Conservation (phyloP, 257 asterid genomes). For the Solanum phureja region DNA sequence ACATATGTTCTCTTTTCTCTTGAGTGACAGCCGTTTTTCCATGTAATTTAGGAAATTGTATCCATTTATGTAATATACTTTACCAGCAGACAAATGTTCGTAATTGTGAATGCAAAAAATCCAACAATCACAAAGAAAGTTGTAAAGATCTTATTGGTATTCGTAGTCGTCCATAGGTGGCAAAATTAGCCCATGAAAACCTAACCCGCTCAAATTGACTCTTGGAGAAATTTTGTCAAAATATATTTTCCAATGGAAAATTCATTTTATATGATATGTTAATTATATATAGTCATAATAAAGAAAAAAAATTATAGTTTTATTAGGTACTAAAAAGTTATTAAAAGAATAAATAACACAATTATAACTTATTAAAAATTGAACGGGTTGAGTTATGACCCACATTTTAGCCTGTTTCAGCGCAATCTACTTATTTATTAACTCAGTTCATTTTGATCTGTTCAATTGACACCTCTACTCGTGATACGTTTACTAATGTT, state of each 20-base stretch:
- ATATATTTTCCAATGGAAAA: neutral
- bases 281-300: too few relatives aligned
- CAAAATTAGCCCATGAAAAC: neutral
- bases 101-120: neutral
- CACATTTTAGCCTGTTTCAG: too few relatives aligned
- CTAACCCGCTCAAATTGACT: neutral
- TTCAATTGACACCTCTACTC: neutral
- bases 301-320: too few relatives aligned
- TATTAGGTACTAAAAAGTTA: neutral
- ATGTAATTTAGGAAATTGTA: neutral
- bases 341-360: too few relatives aligned
- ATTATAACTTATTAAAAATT: too few relatives aligned
- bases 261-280: too few relatives aligned
- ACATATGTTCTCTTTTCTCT: neutral
- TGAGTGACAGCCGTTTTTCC: neutral
- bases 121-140: neutral
- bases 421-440: too few relatives aligned
- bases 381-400: neutral
- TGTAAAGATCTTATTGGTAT: neutral
- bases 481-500: neutral
- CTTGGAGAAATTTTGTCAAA: neutral
- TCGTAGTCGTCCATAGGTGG: rapidly evolving
- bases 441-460: too few relatives aligned
- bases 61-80: neutral
- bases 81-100: neutral